phyloP scores from a whole-genome alignment of 148 eudicot genomes.

The Vaccinium myrtillus region DNA sequence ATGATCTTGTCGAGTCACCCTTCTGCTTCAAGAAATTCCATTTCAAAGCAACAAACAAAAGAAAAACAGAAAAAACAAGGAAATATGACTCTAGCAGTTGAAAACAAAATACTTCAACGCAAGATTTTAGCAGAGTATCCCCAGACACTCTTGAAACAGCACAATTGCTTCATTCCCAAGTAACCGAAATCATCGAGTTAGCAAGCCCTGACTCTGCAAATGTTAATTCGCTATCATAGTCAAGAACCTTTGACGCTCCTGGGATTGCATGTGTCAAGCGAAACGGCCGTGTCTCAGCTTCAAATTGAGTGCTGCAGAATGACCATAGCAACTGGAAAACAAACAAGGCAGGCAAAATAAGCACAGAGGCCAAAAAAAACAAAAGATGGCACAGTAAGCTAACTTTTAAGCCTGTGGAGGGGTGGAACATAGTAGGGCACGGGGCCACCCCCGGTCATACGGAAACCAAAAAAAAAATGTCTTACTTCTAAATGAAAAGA shows the following conservation, averaged over 20 bases:
- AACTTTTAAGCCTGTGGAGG: neutral
- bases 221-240: conserved; percentile 51
- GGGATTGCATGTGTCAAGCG: conserved; percentile 83
- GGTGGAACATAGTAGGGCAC: too few relatives aligned
- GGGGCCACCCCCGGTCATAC: too few relatives aligned
- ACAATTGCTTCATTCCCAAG: conserved; percentile 53
- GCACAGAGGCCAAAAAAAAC: neutral
- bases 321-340: conserved; percentile 82
- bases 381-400: neutral
- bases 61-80: neutral
- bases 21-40: neutral
- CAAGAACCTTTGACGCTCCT: conserved; percentile 63
- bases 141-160: neutral
- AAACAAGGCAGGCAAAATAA: conserved; percentile 8
- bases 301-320: conserved; percentile 69
- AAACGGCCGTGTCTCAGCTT: conserved; percentile 42
- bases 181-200: conserved; percentile 84
- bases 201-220: conserved; percentile 81
- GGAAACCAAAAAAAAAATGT: too few relatives aligned
- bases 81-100: conserved; percentile 7
- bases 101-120: conserved; percentile 11
- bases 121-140: neutral
- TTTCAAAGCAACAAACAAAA: conserved; percentile 9
- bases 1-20: neutral
- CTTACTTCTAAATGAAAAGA: too few relatives aligned